Percentiles rank a stretch among this genome's conserved stretches.
phyloP scores from a whole-genome alignment of 139 green algal genomes.

The Parachlorella kessleri region DNA sequence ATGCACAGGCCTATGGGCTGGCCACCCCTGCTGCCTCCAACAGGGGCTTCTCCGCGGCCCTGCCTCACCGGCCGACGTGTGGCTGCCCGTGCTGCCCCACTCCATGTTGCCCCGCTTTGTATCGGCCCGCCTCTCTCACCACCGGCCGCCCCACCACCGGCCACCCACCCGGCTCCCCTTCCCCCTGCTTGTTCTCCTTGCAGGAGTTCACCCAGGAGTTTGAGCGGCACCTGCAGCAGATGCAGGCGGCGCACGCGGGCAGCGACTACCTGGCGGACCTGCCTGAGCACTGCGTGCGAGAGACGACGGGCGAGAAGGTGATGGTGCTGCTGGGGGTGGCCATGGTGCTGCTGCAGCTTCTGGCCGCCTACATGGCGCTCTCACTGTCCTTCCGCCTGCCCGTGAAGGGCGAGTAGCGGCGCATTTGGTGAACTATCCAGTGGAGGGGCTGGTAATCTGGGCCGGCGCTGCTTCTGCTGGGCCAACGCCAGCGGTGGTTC shows the following conservation, averaged over 20 bases:
- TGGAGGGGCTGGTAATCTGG: too few relatives aligned
- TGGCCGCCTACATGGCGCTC: constrained; percentile 33
- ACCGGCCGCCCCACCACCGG: not conserved
- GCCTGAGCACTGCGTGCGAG: constrained; percentile 44
- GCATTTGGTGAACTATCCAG: too few relatives aligned
- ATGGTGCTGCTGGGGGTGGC: constrained; percentile 21
- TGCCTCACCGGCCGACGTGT: too few relatives aligned
- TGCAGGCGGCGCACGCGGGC: not conserved
- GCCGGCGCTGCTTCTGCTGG: too few relatives aligned
- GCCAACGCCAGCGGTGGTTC: too few relatives aligned
- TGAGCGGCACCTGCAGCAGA: constrained; percentile 7
- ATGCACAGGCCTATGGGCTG: too few relatives aligned
- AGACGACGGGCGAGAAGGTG: constrained; percentile 28
- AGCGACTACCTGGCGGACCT: constrained; percentile 23
- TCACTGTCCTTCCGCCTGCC: constrained; percentile 39
- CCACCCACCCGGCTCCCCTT: not conserved
- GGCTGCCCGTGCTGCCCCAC: too few relatives aligned
- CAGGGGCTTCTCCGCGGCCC: too few relatives aligned
- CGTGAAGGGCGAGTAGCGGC: constrained; percentile 35
- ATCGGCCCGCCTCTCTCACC: not conserved
- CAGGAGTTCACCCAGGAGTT: not conserved
- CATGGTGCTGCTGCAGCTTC: constrained; percentile 35
- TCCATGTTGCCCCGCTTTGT: too few relatives aligned
- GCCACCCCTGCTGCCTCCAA: too few relatives aligned
- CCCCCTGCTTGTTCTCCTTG: not conserved